Percentiles rank a stretch among this genome's conserved stretches.
Conservation (phyloP, 257 asterid species). For the Anisodus acutangulus region DNA sequence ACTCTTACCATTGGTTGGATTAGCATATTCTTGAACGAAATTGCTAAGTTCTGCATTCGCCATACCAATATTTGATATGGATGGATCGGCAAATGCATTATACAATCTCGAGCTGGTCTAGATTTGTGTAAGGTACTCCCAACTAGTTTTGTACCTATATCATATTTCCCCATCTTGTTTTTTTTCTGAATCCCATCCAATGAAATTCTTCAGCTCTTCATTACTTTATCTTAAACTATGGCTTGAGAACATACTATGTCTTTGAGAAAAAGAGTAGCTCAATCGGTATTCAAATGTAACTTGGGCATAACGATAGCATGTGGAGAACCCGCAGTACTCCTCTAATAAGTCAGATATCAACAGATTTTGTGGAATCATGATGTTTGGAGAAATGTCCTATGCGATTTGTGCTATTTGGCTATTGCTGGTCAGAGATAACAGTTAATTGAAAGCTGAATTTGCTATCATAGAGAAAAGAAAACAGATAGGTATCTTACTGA, state of each 20-base stretch:
- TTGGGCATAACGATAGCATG: not conserved
- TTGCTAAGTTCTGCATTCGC: not conserved
- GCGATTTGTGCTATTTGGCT: not conserved
- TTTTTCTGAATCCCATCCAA: not conserved
- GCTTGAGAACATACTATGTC: not conserved
- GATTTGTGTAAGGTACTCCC: not conserved
- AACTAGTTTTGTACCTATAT: not conserved
- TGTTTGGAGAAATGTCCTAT: conserved; percentile 5
- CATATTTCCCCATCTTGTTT: not conserved
- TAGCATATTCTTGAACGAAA: not conserved
- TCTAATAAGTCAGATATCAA: not conserved
- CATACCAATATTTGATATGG: not conserved
- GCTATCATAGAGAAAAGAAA: not conserved
- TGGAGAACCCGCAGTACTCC: not conserved
- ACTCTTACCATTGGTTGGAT: not conserved
- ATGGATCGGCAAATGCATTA: not conserved
- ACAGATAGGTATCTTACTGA: not conserved
- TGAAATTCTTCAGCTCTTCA: conserved; percentile 10
- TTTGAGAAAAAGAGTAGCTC: not conserved
- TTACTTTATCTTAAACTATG: not conserved
- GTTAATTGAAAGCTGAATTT: not conserved
- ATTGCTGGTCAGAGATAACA: not conserved
- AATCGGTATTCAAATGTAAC: not conserved
- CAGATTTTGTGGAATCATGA: not conserved
- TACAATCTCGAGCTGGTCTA: not conserved